phyloP scores from a whole-genome alignment of 2,329 filamentous ascomycete genomes.

The Trichoderma arundinaceum region DNA sequence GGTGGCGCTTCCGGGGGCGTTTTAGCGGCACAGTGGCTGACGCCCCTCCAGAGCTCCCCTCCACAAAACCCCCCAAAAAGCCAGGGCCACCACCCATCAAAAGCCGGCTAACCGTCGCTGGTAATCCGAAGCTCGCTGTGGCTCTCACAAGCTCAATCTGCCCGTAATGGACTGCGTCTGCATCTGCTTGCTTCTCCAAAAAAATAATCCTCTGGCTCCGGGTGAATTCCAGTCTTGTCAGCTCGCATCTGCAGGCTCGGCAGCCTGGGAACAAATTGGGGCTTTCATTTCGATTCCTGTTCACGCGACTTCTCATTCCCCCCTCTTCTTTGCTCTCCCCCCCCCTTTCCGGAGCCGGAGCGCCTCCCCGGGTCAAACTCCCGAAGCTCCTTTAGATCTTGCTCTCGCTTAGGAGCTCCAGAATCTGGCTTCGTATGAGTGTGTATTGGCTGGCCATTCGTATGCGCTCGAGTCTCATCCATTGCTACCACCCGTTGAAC shows the following conservation, averaged over 20 bases:
- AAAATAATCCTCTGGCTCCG: background rate
- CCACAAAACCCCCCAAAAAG: background rate
- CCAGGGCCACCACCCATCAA: slow-evolving; percentile 13
- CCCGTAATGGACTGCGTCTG: background rate
- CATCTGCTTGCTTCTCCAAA: slow-evolving; percentile 7
- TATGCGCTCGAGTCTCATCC: background rate
- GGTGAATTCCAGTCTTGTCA: slow-evolving; percentile 10
- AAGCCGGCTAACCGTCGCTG: slow-evolving; percentile 29
- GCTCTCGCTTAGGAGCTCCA: background rate
- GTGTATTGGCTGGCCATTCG: background rate
- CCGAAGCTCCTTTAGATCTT: background rate
- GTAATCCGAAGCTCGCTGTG: slow-evolving; percentile 30
- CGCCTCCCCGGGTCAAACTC: background rate
- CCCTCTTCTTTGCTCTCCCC: slow-evolving; percentile 3
- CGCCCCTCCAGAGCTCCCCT: slow-evolving; percentile 16
- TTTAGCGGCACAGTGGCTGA: background rate
- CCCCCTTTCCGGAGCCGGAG: slow-evolving; percentile 21
- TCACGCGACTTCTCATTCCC: slow-evolving; percentile 15
- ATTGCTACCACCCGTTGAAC: background rate
- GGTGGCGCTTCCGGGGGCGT: slow-evolving; percentile 15
- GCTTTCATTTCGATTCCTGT: background rate
- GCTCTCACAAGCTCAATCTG: slow-evolving; percentile 9
- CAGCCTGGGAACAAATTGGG: slow-evolving; percentile 4
- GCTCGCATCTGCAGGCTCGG: slow-evolving; percentile 20
- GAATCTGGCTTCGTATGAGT: background rate